A percentile compares a stretch with the other conserved stretches of the same genome.
phyloP scores from a whole-genome alignment of 2,329 filamentous ascomycete species.

The Colletotrichum trifolii region DNA sequence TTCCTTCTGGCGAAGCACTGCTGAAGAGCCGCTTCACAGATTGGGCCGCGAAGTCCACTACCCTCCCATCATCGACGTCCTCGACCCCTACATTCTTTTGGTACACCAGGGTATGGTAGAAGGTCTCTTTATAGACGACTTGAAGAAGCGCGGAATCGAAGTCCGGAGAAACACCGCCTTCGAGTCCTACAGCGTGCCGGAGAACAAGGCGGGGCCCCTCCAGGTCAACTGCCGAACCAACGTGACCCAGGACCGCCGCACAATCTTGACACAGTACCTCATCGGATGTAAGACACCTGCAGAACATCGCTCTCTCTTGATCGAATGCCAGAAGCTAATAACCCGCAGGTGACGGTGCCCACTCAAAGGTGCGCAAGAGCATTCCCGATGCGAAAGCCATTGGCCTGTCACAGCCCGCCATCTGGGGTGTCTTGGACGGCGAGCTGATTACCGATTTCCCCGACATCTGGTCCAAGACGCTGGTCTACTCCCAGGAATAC shows the following conservation, averaged over 20 bases:
- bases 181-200: slow-evolving; percentile 63
- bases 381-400: slow-evolving; percentile 69
- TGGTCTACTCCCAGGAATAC: slow-evolving; percentile 73
- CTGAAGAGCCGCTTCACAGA: slow-evolving; percentile 64
- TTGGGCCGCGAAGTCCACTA: slow-evolving; percentile 77
- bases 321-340: slow-evolving; percentile 8
- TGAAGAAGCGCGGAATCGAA: slow-evolving; percentile 70
- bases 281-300: slow-evolving; percentile 67
- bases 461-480: slow-evolving; percentile 79
- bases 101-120: slow-evolving; percentile 83
- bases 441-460: slow-evolving; percentile 78
- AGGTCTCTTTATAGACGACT: slow-evolving; percentile 75
- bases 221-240: slow-evolving; percentile 64
- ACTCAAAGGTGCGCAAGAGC: slow-evolving; percentile 75
- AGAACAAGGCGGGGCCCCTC: slow-evolving; percentile 55
- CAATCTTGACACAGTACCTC: slow-evolving; percentile 70
- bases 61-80: slow-evolving; percentile 67
- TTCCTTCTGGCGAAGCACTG: slow-evolving; percentile 73
- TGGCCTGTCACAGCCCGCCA: slow-evolving; percentile 62
- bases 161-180: slow-evolving; percentile 75
- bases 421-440: slow-evolving; percentile 80
- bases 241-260: slow-evolving; percentile 61
- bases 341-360: slow-evolving; percentile 71
- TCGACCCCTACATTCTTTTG: slow-evolving; percentile 67
- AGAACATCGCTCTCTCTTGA: background rate